A percentile compares a stretch with the other conserved stretches of the same genome.
phyloP scores from a whole-genome alignment of 202 grass and related monocot species.

The Setaria viridis region DNA sequence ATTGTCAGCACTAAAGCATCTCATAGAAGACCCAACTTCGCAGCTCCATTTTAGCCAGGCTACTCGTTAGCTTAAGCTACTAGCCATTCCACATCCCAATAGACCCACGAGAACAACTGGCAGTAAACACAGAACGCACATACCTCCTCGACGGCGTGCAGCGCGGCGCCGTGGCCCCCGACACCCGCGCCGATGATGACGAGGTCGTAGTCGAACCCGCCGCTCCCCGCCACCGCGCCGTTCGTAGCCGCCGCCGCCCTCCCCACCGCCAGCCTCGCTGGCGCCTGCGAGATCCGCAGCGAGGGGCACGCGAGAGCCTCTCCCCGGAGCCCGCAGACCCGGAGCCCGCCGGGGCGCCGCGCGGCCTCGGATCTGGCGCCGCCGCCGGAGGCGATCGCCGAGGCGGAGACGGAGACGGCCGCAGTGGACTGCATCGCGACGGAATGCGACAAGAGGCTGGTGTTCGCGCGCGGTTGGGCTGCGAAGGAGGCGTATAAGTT shows the following conservation, averaged over 20 bases:
- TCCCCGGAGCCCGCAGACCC: slow-evolving; percentile 55
- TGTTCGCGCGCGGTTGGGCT: neutral
- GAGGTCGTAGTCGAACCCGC: slow-evolving; percentile 84
- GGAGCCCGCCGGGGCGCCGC: slow-evolving; percentile 31
- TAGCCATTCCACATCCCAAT: neutral
- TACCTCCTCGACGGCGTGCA: slow-evolving; percentile 94
- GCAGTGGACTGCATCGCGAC: slow-evolving; percentile 45
- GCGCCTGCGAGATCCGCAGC: slow-evolving; percentile 45
- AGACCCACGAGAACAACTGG: neutral
- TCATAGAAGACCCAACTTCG: neutral
- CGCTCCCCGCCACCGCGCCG: slow-evolving; percentile 18
- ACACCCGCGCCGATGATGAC: slow-evolving; percentile 92
- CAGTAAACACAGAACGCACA: neutral
- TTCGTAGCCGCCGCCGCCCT: slow-evolving; percentile 43
- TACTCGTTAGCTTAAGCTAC: neutral
- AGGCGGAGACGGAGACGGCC: slow-evolving; percentile 44
- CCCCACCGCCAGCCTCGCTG: slow-evolving; percentile 7
- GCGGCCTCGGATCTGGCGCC: slow-evolving; percentile 46
- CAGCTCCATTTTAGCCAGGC: neutral
- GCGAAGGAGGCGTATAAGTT: neutral
- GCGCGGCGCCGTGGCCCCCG: slow-evolving; percentile 77
- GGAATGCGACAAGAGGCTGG: slow-evolving; percentile 1
- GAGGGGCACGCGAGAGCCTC: slow-evolving; percentile 42
- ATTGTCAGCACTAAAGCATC: neutral
- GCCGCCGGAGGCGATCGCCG: slow-evolving; percentile 26